These are phyloP conservation scores for Capronia coronata DNA, from an alignment of 2,329 filamentous ascomycete species.

Conservation along the genomic window DNA sequence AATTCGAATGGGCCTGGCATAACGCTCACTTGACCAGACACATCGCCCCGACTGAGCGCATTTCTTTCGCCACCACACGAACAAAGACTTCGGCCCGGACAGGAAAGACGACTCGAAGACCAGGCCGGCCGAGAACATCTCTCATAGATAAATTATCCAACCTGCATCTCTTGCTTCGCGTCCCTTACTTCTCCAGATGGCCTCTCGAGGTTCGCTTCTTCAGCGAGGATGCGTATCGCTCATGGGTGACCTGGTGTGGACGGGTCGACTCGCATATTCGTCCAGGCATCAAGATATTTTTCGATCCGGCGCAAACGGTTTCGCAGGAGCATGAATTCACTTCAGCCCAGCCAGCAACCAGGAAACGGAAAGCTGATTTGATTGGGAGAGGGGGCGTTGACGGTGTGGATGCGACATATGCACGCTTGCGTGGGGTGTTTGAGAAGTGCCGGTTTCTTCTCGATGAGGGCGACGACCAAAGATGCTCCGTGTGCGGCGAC, in stretches of 20 bases:
- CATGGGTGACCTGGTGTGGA: slow-evolving; percentile 59
- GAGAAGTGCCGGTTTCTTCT: slow-evolving; percentile 47
- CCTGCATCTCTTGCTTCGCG: slow-evolving; percentile 70
- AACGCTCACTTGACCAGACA: slow-evolving; percentile 76
- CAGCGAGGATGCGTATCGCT: slow-evolving; percentile 57
- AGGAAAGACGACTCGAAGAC: slow-evolving; percentile 42
- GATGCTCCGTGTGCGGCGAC: slow-evolving; percentile 48
- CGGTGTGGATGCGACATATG: slow-evolving; percentile 50
- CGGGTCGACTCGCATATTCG: slow-evolving; percentile 46
- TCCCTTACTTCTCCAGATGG: slow-evolving; percentile 75
- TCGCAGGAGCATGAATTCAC: slow-evolving; percentile 18
- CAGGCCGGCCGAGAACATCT: slow-evolving; percentile 53
- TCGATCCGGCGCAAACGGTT: slow-evolving; percentile 41
- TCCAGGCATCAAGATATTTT: slow-evolving; percentile 47
- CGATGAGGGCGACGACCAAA: slow-evolving; percentile 32
- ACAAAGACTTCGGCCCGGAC: slow-evolving; percentile 29
- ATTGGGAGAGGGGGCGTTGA: slow-evolving; percentile 36
- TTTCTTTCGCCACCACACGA: slow-evolving; percentile 25
- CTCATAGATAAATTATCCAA: slow-evolving; percentile 68
- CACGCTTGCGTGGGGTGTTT: slow-evolving; percentile 43
- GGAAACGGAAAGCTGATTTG: slow-evolving; percentile 23
- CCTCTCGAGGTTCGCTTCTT: slow-evolving; percentile 79
- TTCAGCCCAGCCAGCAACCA: slow-evolving; percentile 24
- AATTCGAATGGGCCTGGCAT: slow-evolving; percentile 96
- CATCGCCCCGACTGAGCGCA: slow-evolving; percentile 54